These are phyloP conservation scores for Parastagonospora avenae DNA, from an alignment of 2,329 filamentous ascomycete genomes.

Conservation along the genomic window DNA sequence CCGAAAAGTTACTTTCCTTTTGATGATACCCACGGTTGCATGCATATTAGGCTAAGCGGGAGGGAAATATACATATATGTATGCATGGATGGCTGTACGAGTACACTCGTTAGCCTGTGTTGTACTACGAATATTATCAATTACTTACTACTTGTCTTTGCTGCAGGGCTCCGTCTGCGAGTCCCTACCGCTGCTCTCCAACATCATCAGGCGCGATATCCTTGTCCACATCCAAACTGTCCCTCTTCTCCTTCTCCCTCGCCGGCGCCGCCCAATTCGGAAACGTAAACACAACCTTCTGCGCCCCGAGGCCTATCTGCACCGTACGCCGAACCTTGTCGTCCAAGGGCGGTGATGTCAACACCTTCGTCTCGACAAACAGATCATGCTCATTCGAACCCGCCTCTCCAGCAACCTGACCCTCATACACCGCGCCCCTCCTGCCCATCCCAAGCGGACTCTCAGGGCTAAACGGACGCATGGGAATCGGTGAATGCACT, in stretches of 20 bases:
- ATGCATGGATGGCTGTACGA: too few species aligned
- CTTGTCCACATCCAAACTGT: not conserved
- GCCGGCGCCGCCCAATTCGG: not conserved
- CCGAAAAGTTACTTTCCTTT: too few species aligned
- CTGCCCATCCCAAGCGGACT: not conserved
- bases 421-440: not conserved
- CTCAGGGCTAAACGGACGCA: not conserved
- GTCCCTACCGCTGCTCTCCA: not conserved
- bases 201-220: not conserved
- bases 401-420: too few species aligned
- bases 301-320: not conserved
- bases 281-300: not conserved
- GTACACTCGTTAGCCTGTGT: too few species aligned
- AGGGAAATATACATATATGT: too few species aligned
- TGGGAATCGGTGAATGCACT: not conserved
- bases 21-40: too few species aligned
- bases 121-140: too few species aligned
- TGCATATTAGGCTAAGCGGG: too few species aligned
- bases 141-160: not conserved
- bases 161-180: not conserved
- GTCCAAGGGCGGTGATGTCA: not conserved
- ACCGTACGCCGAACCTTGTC: too few species aligned
- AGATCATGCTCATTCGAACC: constrained; percentile 2
- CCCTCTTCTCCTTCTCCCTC: not conserved
- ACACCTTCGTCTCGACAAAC: not conserved